phyloP scores from a whole-genome alignment of 768 basidiomycete species.

The Lentinula lateritia region DNA sequence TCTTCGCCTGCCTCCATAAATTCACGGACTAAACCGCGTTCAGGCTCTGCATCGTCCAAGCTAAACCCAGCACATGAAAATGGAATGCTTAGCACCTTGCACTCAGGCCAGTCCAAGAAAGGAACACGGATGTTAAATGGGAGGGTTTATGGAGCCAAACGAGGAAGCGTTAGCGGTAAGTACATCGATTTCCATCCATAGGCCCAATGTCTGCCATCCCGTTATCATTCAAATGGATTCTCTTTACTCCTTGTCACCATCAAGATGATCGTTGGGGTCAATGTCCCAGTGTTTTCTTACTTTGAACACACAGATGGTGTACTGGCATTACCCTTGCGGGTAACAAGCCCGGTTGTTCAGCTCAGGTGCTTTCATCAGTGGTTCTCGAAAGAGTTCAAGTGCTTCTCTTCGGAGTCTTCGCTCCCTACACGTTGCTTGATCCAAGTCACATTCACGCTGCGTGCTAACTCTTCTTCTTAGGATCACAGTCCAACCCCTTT shows the following conservation, averaged over 20 bases:
- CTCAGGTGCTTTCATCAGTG: not conserved
- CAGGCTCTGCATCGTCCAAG: not conserved
- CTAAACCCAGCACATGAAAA: conserved; percentile 1
- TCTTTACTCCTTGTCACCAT: not conserved
- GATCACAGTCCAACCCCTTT: conserved; percentile 47
- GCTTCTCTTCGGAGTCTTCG: not conserved
- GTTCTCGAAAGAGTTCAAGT: not conserved
- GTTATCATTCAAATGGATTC: no score
- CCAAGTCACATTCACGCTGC: not conserved
- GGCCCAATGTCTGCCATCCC: no score
- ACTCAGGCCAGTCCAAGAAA: conserved; percentile 19
- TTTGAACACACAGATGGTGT: not conserved
- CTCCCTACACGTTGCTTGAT: not conserved
- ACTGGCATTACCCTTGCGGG: no score
- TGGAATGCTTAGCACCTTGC: conserved; percentile 10
- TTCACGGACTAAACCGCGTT: not conserved
- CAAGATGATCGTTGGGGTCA: not conserved
- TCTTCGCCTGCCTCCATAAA: not conserved
- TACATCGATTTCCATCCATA: not conserved
- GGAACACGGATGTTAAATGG: conserved; percentile 78
- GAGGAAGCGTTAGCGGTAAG: conserved; percentile 15
- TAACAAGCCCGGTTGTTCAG: not conserved
- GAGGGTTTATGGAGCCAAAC: conserved; percentile 64
- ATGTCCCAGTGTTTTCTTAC: not conserved
- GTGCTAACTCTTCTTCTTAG: conserved; percentile 5